Evolutionary conservation across 2,329 filamentous ascomycete genomes (phyloP).

Genomic region (Calonectria crousiana): DNA sequence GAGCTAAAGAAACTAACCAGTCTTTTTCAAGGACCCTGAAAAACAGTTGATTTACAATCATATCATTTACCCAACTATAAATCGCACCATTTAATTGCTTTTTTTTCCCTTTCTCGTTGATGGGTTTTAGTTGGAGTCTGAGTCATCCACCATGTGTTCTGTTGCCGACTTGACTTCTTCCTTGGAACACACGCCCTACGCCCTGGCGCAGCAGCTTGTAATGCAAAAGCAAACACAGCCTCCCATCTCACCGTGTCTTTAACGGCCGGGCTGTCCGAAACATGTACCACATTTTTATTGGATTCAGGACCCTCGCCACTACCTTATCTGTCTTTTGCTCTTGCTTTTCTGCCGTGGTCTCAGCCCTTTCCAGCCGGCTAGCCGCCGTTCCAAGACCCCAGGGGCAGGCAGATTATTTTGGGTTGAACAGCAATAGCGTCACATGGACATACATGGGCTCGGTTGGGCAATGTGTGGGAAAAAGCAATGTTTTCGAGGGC

Average conservation of each 20-base stretch:
- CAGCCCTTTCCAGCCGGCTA: not conserved
- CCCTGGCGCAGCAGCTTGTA: not conserved
- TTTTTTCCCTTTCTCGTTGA: not conserved
- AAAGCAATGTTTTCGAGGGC: not conserved
- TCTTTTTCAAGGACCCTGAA: not conserved
- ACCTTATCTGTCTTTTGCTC: not conserved
- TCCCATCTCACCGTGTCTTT: not conserved
- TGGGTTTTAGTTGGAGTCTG: not conserved
- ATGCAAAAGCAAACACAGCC: conserved; percentile 6
- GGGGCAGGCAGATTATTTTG: not conserved
- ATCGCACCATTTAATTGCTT: not conserved
- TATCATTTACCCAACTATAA: not conserved
- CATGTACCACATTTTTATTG: not conserved
- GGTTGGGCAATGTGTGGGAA: not conserved
- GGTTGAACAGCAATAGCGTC: not conserved
- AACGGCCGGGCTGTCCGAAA: conserved; percentile 5
- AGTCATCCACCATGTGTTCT: not conserved
- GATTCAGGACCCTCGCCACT: not conserved
- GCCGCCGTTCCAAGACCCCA: not conserved
- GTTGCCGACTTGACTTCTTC: not conserved
- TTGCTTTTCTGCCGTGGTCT: not conserved
- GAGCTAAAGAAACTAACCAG: not conserved
- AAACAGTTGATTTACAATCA: not conserved
- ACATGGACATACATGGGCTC: not conserved
- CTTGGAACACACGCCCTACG: not conserved